A percentile compares a stretch with the other conserved stretches of the same genome.
phyloP scores from a whole-genome alignment of 129 eudicot genomes.

The Centaurea solstitialis region DNA sequence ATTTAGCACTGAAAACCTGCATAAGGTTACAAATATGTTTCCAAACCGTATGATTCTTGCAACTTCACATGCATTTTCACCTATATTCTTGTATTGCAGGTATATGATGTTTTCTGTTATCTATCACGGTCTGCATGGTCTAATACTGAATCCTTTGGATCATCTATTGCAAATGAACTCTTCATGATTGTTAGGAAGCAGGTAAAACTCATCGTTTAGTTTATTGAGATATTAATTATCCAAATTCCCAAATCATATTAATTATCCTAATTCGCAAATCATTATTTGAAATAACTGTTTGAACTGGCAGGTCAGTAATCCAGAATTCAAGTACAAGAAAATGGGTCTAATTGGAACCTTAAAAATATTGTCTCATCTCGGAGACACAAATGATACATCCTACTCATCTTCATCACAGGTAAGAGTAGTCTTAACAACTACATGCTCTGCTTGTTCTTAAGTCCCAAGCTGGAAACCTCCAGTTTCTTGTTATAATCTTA shows the following conservation, averaged over 20 bases:
- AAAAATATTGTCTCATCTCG: slow-evolving; percentile 69
- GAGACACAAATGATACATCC: slow-evolving; percentile 44
- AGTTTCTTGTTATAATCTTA: slow-evolving; percentile 7
- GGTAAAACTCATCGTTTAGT: slow-evolving; percentile 32
- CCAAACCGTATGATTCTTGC: neutral
- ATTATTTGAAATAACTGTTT: slow-evolving; percentile 5
- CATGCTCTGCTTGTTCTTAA: neutral
- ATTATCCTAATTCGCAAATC: no score
- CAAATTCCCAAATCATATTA: no score
- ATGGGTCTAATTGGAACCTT: slow-evolving; percentile 82
- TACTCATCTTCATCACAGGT: slow-evolving; percentile 53
- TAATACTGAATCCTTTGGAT: slow-evolving; percentile 45
- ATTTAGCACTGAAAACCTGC: slow-evolving; percentile 62
- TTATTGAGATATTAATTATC: slow-evolving; percentile 6
- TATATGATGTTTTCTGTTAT: slow-evolving; percentile 65
- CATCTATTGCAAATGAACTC: slow-evolving; percentile 69
- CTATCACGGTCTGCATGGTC: slow-evolving; percentile 61
- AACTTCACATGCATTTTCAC: slow-evolving; percentile 23
- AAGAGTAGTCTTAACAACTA: slow-evolving; percentile 9
- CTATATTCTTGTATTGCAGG: slow-evolving; percentile 37
- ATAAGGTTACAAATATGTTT: slow-evolving; percentile 51
- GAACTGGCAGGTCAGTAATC: slow-evolving; percentile 57
- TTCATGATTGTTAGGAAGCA: slow-evolving; percentile 82
- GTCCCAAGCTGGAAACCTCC: neutral
- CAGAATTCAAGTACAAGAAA: slow-evolving; percentile 73